Evolutionary conservation across 164 flowering plant species (phyloP).

Genomic region (Taxillus chinensis): DNA sequence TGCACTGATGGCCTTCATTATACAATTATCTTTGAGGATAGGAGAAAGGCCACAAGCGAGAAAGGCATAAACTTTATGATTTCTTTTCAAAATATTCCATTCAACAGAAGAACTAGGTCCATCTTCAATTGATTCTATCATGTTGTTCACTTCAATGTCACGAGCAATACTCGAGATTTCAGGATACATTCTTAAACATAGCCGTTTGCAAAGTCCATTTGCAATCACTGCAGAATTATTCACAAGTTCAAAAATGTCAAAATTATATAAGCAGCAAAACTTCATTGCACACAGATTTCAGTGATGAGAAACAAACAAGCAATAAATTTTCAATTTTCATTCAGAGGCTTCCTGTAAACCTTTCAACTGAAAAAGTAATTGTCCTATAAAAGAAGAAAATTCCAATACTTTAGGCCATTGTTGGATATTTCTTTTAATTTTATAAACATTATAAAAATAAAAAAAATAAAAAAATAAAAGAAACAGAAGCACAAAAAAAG

Average conservation of each 20-base stretch:
- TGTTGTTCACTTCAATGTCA: constrained; percentile 21
- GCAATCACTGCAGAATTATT: constrained; percentile 52
- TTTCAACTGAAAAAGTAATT: too few species aligned
- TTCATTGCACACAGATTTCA: too few species aligned
- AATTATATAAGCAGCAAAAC: too few species aligned
- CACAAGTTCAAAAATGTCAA: background rate
- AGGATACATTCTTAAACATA: constrained; percentile 55
- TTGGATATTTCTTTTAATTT: too few species aligned
- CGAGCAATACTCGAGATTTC: constrained; percentile 29
- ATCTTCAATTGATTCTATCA: constrained; percentile 12
- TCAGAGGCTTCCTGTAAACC: too few species aligned
- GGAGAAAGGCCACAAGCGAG: constrained; percentile 36
- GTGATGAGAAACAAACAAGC: too few species aligned
- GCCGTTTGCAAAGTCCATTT: constrained; percentile 48
- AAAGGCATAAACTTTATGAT: constrained; percentile 49
- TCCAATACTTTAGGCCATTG: too few species aligned
- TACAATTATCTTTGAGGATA: constrained; percentile 20
- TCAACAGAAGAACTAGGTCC: constrained; percentile 25
- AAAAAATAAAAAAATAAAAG: too few species aligned
- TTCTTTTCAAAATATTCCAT: constrained; percentile 30
- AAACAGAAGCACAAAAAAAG: too few species aligned
- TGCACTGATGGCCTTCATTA: constrained; percentile 49
- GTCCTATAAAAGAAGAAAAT: too few species aligned
- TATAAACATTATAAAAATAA: too few species aligned
- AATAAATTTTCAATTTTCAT: too few species aligned